Conservation (phyloP, 768 basidiomycete species). For the Termitomyces sp. region DNA sequence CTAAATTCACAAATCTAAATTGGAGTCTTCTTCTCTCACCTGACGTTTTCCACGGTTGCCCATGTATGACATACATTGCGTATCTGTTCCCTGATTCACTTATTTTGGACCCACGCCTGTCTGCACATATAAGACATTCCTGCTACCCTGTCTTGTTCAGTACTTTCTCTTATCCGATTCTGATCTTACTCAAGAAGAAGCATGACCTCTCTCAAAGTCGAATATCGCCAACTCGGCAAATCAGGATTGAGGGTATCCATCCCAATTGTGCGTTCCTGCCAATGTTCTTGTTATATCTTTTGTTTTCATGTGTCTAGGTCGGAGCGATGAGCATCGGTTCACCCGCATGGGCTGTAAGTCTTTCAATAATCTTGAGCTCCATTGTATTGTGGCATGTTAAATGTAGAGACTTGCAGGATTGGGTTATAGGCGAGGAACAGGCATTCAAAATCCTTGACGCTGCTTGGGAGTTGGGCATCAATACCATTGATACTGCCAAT, state of each 20-base stretch:
- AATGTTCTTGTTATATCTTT: not conserved
- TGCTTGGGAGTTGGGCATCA: slow-evolving; percentile 35
- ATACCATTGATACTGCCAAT: slow-evolving; percentile 32
- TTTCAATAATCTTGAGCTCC: slow-evolving; percentile 5
- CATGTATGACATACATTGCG: too few relatives aligned
- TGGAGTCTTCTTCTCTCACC: too few relatives aligned
- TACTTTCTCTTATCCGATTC: not conserved
- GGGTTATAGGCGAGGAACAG: slow-evolving; percentile 45
- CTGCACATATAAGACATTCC: not conserved
- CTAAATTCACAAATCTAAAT: too few relatives aligned
- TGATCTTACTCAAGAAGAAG: not conserved
- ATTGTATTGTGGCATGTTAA: slow-evolving; percentile 7
- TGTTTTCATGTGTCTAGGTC: slow-evolving; percentile 1
- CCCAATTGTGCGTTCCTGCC: slow-evolving; percentile 6
- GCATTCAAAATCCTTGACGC: slow-evolving; percentile 32
- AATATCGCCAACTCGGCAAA: slow-evolving; percentile 11
- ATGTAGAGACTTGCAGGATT: slow-evolving; percentile 27
- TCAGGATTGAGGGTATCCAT: slow-evolving; percentile 11
- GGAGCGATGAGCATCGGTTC: slow-evolving; percentile 14
- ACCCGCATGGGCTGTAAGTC: slow-evolving; percentile 8
- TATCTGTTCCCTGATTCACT: too few relatives aligned
- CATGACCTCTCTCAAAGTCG: slow-evolving; percentile 3
- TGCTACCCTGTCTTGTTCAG: too few relatives aligned
- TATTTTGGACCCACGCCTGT: too few relatives aligned
- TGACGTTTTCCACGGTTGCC: too few relatives aligned